Conservation (phyloP, 2,329 filamentous ascomycete species). For the Thermothelomyces thermophilus region DNA sequence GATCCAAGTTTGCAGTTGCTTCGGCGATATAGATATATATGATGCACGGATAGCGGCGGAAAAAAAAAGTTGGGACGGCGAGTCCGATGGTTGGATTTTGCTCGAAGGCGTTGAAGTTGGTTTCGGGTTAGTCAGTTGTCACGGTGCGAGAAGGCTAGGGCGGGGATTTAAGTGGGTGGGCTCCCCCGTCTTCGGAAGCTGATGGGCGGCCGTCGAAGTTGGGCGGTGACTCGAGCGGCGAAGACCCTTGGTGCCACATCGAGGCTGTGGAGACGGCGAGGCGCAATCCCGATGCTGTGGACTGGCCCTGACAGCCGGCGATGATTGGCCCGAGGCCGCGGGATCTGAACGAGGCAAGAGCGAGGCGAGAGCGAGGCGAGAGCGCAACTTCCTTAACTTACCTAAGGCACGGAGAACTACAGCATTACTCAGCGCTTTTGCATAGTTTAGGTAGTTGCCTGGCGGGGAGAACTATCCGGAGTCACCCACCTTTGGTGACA, state of each 20-base stretch:
- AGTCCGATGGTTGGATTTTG: slow-evolving; percentile 6
- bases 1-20: not conserved
- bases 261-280: slow-evolving; percentile 15
- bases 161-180: slow-evolving; percentile 16
- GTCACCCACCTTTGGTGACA: too few species aligned
- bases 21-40: slow-evolving; percentile 2
- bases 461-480: too few species aligned
- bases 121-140: slow-evolving; percentile 9
- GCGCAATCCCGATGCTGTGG: not conserved
- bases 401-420: too few species aligned
- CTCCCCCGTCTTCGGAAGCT: slow-evolving; percentile 23
- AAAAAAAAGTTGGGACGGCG: slow-evolving; percentile 7
- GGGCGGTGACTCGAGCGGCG: slow-evolving; percentile 30
- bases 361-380: too few species aligned
- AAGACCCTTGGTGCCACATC: slow-evolving; percentile 19
- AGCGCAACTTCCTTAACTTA: too few species aligned
- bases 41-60: not conserved
- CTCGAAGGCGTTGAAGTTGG: slow-evolving; percentile 1
- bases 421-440: too few species aligned
- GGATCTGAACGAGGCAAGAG: too few species aligned
- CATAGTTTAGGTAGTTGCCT: too few species aligned
- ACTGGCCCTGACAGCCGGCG: not conserved
- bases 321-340: too few species aligned
- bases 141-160: slow-evolving; percentile 3
- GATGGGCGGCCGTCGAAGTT: slow-evolving; percentile 29